Evolutionary conservation across 2,329 filamentous ascomycete genomes (phyloP).

Genomic region (Phialophora tarda): DNA sequence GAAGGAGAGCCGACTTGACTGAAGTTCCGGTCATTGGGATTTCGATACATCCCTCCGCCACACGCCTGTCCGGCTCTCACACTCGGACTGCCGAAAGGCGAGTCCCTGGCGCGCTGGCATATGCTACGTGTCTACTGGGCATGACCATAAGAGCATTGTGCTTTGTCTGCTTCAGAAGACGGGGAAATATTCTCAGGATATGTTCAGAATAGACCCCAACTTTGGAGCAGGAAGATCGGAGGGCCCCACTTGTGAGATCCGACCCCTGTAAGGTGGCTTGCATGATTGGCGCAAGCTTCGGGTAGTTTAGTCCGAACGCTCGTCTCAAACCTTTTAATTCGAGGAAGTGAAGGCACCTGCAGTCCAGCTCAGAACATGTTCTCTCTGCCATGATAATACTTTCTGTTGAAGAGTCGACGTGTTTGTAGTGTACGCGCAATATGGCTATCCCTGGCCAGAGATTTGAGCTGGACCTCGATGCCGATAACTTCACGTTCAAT

Average conservation of each 20-base stretch:
- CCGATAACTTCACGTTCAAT: constrained; percentile 48
- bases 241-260: constrained; percentile 5
- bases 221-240: constrained; percentile 3
- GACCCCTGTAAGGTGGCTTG: constrained; percentile 5
- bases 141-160: neutral
- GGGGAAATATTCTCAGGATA: neutral
- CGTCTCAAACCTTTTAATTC: neutral
- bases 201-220: neutral
- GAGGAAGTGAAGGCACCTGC: neutral
- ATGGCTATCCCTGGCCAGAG: constrained; percentile 57
- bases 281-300: constrained; percentile 5
- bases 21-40: neutral
- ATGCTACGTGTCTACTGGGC: neutral
- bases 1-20: constrained; percentile 1
- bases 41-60: neutral
- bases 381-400: neutral
- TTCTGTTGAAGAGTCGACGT: neutral
- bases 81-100: neutral
- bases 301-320: constrained; percentile 1
- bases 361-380: neutral
- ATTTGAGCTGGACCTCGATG: constrained; percentile 65
- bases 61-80: neutral
- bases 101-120: neutral
- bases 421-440: neutral
- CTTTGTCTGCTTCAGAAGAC: neutral